Evolutionary conservation across 257 asterid species (phyloP), one percentile per base, ranked within the genome.

Genomic region (Plectranthus barbatus): DNA sequence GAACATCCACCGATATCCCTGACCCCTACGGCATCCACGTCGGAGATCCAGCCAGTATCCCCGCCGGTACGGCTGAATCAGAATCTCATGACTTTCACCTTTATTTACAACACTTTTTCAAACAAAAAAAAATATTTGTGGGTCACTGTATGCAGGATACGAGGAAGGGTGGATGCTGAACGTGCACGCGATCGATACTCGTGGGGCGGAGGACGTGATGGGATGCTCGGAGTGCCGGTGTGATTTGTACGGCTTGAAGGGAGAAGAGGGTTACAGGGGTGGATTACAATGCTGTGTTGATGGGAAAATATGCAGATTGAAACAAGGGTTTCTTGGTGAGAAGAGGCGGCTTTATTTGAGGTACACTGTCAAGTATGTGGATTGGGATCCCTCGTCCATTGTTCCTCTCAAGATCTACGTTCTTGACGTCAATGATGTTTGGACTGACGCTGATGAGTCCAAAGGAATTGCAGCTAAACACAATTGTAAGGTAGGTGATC

Each of bases 181-280:
- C 48, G 81, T 87, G n/a, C 95, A 87, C 14, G 88, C 85, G 4
- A 87, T 87, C 58, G 95, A 84, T 53, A 82, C 85, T 9, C 79
- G 95, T 3, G 93, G 87, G 8, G 84, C 66, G 5, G 83, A 34
- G n/a, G 83, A 87, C 57, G 70, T 40, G 74, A 62, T 70, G 49
- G 93, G 93, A 3, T 87, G 95, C 78, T 66, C 79, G 0, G 95
- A 87, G 63, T 87, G 93, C 19, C 52, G 78, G 76, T 81, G 90
- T 40, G 78, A 76, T 69, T 71, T 84, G 1, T 87, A 87, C 73
- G 79, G 77, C 51, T 76, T 71, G 1, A 80, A 82, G 0, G 26
- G 17, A 14, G 81, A 77, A 53, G 74, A 59, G 18, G 56, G 58
- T 29, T 88, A 88, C 61, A 10, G 49, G 3, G 95, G 95, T 36